Conservation (phyloP, 2,329 filamentous ascomycete species). For the Didymosphaeria variabile region DNA sequence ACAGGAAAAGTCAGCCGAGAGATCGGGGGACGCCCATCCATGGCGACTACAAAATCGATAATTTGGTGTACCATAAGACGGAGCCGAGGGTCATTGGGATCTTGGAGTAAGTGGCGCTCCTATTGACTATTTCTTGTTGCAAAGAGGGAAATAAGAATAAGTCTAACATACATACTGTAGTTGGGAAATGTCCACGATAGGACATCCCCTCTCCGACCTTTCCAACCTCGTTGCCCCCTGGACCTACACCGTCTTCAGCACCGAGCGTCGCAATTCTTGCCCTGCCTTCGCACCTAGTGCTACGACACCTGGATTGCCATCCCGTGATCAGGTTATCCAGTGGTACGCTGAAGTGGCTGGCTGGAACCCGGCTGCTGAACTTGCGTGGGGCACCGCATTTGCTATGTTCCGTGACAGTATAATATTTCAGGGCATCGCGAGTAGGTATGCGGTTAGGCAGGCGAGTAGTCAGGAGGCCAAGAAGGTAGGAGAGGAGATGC, state of each 20-base stretch:
- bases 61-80: constrained; percentile 76
- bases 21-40: constrained; percentile 83
- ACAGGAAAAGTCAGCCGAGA: constrained; percentile 71
- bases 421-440: constrained; percentile 86
- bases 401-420: constrained; percentile 64
- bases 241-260: constrained; percentile 46
- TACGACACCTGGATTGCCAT: constrained; percentile 65
- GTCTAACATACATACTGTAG: constrained; percentile 18
- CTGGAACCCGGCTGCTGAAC: constrained; percentile 69
- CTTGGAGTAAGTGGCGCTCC: constrained; percentile 68
- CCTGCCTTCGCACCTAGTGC: constrained; percentile 60
- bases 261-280: constrained; percentile 46
- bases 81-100: constrained; percentile 88
- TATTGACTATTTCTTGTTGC: constrained; percentile 17
- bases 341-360: constrained; percentile 73
- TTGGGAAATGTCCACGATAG: constrained; percentile 97
- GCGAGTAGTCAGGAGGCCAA: constrained; percentile 83
- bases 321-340: constrained; percentile 61
- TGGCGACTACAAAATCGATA: constrained; percentile 85
- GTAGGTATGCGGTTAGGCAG: constrained; percentile 80
- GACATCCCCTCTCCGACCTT: constrained; percentile 88
- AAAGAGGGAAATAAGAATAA: background rate
- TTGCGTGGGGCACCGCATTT: constrained; percentile 68
- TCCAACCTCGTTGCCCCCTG: constrained; percentile 72
- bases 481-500: constrained; percentile 72